Evolutionary conservation across 1,284 basidiomycete genomes (phyloP), one percentile per base, ranked within the genome.

Genomic region (Rhodotorula sp.): DNA sequence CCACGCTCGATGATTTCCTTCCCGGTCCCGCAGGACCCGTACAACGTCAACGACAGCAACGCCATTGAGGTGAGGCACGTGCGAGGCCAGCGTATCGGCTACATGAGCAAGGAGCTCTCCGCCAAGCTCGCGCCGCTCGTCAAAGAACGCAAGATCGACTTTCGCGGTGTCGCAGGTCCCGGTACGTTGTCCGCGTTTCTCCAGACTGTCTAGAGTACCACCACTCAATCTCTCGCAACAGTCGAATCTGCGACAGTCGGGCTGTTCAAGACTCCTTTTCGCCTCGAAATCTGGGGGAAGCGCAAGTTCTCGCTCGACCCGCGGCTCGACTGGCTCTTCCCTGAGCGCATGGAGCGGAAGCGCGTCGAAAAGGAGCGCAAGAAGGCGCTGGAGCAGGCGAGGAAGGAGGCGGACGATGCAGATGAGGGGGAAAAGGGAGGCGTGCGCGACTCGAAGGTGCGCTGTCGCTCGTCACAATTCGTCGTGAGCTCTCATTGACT

Each of bases 41-140:
- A 61, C 64, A 75, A 75, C 61, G 52, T 71, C 4, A 45, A 54
- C 27, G 74, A 75, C 68, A 57, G 53, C 41, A 73, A 77, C 59
- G 73, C 75, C 14, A 72, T 75, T 42, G 75, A 71, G 34, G 75
- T 73, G 0, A 57, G 75, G 9, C 66, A 73, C 19, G 42, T 55
- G 13, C 53, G 61, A n/a, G 75, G 75, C 1, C 53, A 56, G 8
- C 65, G 70, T 25, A 66, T 77, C 55, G 75, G 75, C 16, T 64
- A 56, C 57, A 42, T 75, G 7, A 25, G 59, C 17, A 73, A 68
- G 53, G 25, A 8, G 12, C 55, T 71, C 9, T 58, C 75, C 3
- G 57, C 34, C 2, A 21, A 61, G 0, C 34, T 77, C 14, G 54
- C 73, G 19, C 69, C 73, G 3, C 61, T 77, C 12, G 55, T 77